Evolutionary conservation across 805 yeast genomes (phyloP).

Genomic region (Wickerhamiella domercqiae): DNA sequence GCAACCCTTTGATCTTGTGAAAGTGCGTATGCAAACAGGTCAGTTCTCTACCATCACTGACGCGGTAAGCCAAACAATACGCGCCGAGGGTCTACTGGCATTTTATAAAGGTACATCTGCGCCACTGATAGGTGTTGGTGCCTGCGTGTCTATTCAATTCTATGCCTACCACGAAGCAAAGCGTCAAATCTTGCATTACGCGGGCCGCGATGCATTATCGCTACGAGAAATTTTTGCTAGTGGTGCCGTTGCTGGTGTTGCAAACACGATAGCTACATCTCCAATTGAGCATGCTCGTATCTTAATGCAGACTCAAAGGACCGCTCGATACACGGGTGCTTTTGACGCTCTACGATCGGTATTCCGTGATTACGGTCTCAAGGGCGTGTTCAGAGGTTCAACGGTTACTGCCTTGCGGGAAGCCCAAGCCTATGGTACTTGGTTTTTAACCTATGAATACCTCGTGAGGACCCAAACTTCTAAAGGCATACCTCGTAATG

Average conservation of each 20-base stretch:
- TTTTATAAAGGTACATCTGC: conserved; percentile 56
- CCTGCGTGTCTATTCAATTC: conserved; percentile 54
- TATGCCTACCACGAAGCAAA: conserved; percentile 58
- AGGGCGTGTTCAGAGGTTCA: conserved; percentile 42
- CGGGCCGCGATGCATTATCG: conserved; percentile 19
- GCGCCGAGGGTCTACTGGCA: conserved; percentile 46
- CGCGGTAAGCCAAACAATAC: conserved; percentile 38
- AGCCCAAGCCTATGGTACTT: conserved; percentile 59
- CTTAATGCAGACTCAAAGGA: conserved; percentile 38
- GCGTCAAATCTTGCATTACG: conserved; percentile 33
- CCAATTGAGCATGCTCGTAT: conserved; percentile 58
- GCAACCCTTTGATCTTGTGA: conserved; percentile 58
- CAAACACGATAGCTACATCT: conserved; percentile 46
- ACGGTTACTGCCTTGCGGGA: conserved; percentile 42
- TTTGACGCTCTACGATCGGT: conserved; percentile 32
- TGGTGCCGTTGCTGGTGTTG: conserved; percentile 52
- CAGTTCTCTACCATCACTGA: conserved; percentile 37
- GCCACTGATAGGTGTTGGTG: conserved; percentile 55
- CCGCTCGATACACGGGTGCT: conserved; percentile 28
- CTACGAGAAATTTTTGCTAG: conserved; percentile 43
- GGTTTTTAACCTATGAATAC: conserved; percentile 53
- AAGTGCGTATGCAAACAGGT: conserved; percentile 58
- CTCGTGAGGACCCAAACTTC: conserved; percentile 26
- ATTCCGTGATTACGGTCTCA: conserved; percentile 28
- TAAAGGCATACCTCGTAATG: conserved; percentile 25